These are phyloP conservation scores for Vigna mungo DNA, from an alignment of 306 rosid genomes.

Conservation along the genomic window DNA sequence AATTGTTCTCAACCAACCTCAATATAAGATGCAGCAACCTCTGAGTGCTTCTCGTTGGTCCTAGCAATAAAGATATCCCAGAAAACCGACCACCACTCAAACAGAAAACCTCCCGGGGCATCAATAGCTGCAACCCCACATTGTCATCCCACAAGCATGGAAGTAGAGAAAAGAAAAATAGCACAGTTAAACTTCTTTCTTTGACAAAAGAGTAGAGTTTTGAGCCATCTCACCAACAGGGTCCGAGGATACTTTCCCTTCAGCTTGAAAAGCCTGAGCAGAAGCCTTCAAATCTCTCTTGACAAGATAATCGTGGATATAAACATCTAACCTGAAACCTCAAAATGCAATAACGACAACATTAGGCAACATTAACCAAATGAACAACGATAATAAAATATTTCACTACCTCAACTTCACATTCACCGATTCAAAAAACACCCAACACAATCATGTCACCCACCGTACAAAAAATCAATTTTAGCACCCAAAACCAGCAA, in stretches of 20 bases:
- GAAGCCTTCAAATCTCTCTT: constrained; percentile 97
- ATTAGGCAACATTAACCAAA: constrained; percentile 44
- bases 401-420: constrained; percentile 34
- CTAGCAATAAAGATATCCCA: constrained; percentile 99
- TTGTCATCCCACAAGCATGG: not conserved
- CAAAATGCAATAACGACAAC: constrained; percentile 35
- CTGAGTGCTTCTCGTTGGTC: constrained; percentile 99
- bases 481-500: constrained; percentile 26
- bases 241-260: constrained; percentile 98
- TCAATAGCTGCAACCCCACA: constrained; percentile 83
- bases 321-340: constrained; percentile 90
- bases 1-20: constrained; percentile 68
- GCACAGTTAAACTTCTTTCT: constrained; percentile 10
- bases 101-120: constrained; percentile 98
- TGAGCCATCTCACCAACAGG: constrained; percentile 85
- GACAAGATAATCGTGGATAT: constrained; percentile 93
- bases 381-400: constrained; percentile 5
- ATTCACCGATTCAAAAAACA: constrained; percentile 24
- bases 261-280: constrained; percentile 97
- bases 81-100: constrained; percentile 99
- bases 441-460: constrained; percentile 15
- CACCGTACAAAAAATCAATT: constrained; percentile 5
- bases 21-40: constrained; percentile 96
- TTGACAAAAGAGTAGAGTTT: constrained; percentile 7
- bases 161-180: not conserved